Evolutionary conservation across 2,329 filamentous ascomycete species (phyloP), one percentile per base, ranked within the genome.

Genomic region (Allantophomopsis cytisporea): DNA sequence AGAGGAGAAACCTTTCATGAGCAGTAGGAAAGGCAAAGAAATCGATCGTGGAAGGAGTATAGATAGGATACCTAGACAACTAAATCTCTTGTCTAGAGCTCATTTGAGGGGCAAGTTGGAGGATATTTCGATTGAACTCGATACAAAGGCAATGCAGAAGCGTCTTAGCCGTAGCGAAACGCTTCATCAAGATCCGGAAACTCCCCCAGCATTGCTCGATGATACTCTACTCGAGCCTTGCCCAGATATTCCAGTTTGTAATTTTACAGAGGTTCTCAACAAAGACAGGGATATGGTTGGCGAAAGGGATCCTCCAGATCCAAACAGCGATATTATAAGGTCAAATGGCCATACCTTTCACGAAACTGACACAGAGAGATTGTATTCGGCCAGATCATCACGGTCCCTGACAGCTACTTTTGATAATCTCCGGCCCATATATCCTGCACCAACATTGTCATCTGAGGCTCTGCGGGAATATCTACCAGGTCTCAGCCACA

Each of bases 271-370:
- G 41, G 8, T 28, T 8, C 51, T 39, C 36, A 36, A 36, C 41
- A 35, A 18, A 31, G 28, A 33, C 31, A 3, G 20, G 37, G 16
- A 28, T 6, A 28, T 28, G 10, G 11, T 3, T 28, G 3, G 23
- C 11, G 10, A 28, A 91, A 76, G 48, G 91, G 91, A 62, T 96
- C 3, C 4, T 28, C 8, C 23, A 3, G 7, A 34, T 13, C 32
- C 32, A 5, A 6, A n/a, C 14, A 16, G 5, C 13, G 10, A n/a
- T 16, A 15, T 34, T 7, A 8, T n/a, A 34, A 28, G 39, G 41
- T 3, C 23, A 28, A 10, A 28, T 28, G 23, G 10, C 23, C 3
- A 6, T 8, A 10, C 10, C 23, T 28, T 28, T 28, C 10, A 28
- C 23, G 23, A 28, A 28, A 28, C 11, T 4, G 23, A 28, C 3